phyloP scores from a whole-genome alignment of 345 rosid genomes.

The Salix caprea region DNA sequence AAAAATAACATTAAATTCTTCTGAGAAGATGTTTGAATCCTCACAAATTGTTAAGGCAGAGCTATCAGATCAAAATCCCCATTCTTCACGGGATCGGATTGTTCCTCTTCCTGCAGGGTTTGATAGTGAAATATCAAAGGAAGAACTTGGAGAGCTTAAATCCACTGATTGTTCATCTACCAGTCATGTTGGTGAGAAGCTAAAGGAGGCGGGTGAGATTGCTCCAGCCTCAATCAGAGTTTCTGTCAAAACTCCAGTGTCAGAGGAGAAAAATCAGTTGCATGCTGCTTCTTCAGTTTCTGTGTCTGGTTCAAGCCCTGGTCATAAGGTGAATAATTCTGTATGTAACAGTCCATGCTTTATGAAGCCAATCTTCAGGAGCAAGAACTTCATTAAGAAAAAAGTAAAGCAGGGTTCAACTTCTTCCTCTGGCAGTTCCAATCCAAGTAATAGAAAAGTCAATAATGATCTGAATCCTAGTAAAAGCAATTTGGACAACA shows the following conservation, averaged over 20 bases:
- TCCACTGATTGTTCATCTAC: constrained; percentile 19
- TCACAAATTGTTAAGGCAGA: constrained; percentile 27
- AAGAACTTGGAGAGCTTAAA: constrained; percentile 16
- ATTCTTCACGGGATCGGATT: constrained; percentile 7
- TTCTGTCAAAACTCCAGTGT: constrained; percentile 14
- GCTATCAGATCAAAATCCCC: constrained; percentile 20
- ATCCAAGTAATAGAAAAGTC: constrained; percentile 19
- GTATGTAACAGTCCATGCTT: constrained; percentile 27
- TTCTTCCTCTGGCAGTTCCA: constrained; percentile 33
- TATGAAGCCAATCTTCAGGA: constrained; percentile 50
- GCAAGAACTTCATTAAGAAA: constrained; percentile 52
- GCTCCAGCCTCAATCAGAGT: constrained; percentile 22
- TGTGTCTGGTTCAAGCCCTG: constrained; percentile 22
- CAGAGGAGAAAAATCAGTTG: constrained; percentile 32
- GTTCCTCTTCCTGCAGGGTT: constrained; percentile 11
- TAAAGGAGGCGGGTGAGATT: constrained; percentile 15
- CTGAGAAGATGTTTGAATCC: constrained; percentile 28
- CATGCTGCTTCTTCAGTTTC: constrained; percentile 23
- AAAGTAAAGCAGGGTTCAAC: constrained; percentile 39
- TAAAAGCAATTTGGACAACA: constrained; percentile 28
- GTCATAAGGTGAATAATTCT: constrained; percentile 23
- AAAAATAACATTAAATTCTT: constrained; percentile 22
- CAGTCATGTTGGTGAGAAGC: constrained; percentile 6
- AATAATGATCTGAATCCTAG: constrained; percentile 32
- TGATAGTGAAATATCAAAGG: constrained; percentile 12